Evolutionary conservation across 2,329 filamentous ascomycete species (phyloP).

Genomic region (Clonostachys chloroleuca): DNA sequence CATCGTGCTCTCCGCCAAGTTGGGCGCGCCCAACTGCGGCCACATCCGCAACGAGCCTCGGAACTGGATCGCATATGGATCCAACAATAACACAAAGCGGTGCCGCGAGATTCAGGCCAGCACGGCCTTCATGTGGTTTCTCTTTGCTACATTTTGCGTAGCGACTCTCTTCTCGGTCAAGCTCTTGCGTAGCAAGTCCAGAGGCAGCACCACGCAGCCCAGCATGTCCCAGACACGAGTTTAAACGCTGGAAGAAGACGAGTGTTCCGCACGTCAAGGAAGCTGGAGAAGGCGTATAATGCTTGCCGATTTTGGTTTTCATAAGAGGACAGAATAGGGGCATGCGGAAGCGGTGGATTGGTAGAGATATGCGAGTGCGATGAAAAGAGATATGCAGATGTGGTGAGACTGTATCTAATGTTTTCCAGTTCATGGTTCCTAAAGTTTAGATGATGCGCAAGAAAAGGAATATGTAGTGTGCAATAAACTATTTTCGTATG

Average conservation of each 20-base stretch:
- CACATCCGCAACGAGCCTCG: constrained; percentile 30
- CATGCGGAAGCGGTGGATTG: no score
- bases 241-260: not conserved
- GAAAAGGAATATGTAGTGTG: no score
- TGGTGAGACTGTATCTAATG: no score
- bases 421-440: no score
- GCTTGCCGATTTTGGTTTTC: no score
- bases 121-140: constrained; percentile 76
- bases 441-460: no score
- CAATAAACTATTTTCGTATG: no score
- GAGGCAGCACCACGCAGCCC: constrained; percentile 35
- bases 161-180: constrained; percentile 51
- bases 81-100: constrained; percentile 52
- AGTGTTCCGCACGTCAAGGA: no score
- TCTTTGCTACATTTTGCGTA: constrained; percentile 58
- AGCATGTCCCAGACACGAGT: constrained; percentile 53
- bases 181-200: constrained; percentile 35
- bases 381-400: no score
- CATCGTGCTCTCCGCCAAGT: constrained; percentile 66
- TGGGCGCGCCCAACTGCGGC: constrained; percentile 65
- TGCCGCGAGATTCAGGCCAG: constrained; percentile 74
- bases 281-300: no score
- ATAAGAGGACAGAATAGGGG: no score
- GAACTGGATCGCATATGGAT: constrained; percentile 61
- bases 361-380: no score